Conservation (phyloP, 768 basidiomycete genomes). For the Chalciporus piperatus region DNA sequence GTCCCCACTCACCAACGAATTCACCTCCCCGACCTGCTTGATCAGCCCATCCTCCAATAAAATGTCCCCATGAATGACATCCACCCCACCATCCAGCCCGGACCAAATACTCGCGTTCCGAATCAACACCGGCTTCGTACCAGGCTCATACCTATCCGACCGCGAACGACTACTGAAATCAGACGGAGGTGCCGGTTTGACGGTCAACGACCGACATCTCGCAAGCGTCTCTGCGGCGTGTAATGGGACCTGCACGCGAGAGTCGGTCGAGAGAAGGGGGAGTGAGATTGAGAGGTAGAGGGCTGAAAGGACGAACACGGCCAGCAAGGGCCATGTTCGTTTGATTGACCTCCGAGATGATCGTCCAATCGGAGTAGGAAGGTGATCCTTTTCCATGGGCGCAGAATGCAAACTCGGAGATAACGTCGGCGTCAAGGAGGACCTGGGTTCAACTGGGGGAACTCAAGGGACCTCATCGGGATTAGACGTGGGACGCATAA, state of each 20-base stretch:
- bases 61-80: conserved; percentile 58
- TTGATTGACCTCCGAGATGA: conserved; percentile 5
- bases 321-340: conserved; percentile 16
- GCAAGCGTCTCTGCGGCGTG: conserved; percentile 34
- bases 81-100: conserved; percentile 53
- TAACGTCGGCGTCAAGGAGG: not conserved
- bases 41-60: conserved; percentile 65
- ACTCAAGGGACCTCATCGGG: too few species aligned
- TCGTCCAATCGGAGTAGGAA: not conserved
- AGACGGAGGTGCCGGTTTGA: conserved; percentile 41
- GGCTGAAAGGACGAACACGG: conserved; percentile 11
- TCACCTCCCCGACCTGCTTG: conserved; percentile 43
- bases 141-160: conserved; percentile 56
- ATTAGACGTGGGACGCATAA: too few species aligned
- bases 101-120: conserved; percentile 81
- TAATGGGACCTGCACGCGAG: conserved; percentile 14
- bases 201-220: conserved; percentile 45
- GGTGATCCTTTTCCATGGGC: conserved; percentile 13
- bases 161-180: conserved; percentile 46
- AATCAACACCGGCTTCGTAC: conserved; percentile 53
- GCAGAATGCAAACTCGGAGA: not conserved
- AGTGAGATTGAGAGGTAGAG: conserved; percentile 15
- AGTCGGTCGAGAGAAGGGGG: not conserved
- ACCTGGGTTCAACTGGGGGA: too few species aligned
- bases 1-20: not conserved